Conservation (phyloP, 768 basidiomycete genomes). For the Xerocomellus intermedius region DNA sequence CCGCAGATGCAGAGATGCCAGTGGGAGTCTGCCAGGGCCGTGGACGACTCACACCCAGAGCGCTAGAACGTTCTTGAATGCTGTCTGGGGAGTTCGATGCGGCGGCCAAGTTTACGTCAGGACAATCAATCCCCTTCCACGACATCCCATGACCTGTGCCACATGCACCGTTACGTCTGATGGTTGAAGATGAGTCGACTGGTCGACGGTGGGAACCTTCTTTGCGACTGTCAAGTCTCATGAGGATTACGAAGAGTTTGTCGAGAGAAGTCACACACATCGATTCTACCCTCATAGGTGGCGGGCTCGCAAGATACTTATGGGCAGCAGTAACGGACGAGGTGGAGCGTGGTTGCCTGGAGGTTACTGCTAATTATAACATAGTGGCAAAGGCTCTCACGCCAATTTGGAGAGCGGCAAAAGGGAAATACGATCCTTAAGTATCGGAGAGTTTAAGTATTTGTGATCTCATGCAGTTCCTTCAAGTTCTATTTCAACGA, state of each 20-base stretch:
- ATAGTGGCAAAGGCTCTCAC: conserved; percentile 74
- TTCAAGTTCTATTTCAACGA: too few relatives aligned
- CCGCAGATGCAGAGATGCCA: conserved; percentile 51
- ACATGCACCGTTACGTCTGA: conserved; percentile 47
- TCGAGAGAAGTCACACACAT: conserved; percentile 58
- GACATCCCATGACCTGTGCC: conserved; percentile 82
- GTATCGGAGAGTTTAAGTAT: too few relatives aligned
- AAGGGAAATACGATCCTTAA: conserved; percentile 15
- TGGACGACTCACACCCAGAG: conserved; percentile 64
- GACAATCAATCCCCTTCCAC: conserved; percentile 54
- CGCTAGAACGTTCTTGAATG: conserved; percentile 65
- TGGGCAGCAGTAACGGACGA: conserved; percentile 58
- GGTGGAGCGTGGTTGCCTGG: conserved; percentile 54
- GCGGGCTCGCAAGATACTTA: conserved; percentile 64
- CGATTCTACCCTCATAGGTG: conserved; percentile 81
- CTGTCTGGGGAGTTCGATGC: conserved; percentile 64
- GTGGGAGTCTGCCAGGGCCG: conserved; percentile 46
- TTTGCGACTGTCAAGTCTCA: conserved; percentile 52
- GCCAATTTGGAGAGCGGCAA: conserved; percentile 57
- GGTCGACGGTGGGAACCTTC: conserved; percentile 68
- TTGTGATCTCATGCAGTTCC: too few relatives aligned
- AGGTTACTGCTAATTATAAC: conserved; percentile 57
- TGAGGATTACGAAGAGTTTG: conserved; percentile 61
- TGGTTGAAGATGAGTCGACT: conserved; percentile 63
- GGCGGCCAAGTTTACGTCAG: conserved; percentile 49